Conservation (phyloP, 2,329 filamentous ascomycete species). For the Aspergillus sp. region DNA sequence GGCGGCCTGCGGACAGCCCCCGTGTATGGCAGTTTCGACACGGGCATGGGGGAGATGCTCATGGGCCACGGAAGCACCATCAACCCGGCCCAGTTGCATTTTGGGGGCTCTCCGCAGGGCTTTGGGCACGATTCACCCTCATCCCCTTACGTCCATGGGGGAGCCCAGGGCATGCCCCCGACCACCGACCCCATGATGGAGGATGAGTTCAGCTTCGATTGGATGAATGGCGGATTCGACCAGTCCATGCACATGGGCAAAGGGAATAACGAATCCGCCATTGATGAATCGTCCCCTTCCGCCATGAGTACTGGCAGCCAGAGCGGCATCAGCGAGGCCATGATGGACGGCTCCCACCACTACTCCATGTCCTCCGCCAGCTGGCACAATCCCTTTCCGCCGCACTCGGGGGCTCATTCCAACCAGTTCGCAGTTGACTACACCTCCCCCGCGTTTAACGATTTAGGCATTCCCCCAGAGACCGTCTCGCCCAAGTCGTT, state of each 20-base stretch:
- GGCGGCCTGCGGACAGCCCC: constrained; percentile 78
- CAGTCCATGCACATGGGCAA: constrained; percentile 70
- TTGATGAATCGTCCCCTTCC: constrained; percentile 92
- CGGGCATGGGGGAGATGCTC: constrained; percentile 68
- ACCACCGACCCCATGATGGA: constrained; percentile 57
- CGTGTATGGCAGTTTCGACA: constrained; percentile 66
- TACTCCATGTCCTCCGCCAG: constrained; percentile 54
- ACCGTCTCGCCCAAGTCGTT: constrained; percentile 77
- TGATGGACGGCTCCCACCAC: constrained; percentile 75
- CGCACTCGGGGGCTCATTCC: constrained; percentile 63
- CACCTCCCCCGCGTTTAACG: constrained; percentile 71
- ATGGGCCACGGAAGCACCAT: constrained; percentile 65
- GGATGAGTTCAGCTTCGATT: constrained; percentile 77
- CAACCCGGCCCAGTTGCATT: constrained; percentile 72
- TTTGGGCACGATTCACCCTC: constrained; percentile 41
- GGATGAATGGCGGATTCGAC: constrained; percentile 74
- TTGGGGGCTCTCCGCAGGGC: constrained; percentile 70
- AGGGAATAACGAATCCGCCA: constrained; percentile 67
- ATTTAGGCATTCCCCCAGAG: constrained; percentile 67
- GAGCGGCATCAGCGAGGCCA: constrained; percentile 73
- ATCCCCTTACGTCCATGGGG: constrained; percentile 41
- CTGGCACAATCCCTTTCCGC: constrained; percentile 70
- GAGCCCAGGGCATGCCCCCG: constrained; percentile 53
- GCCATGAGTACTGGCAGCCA: constrained; percentile 94
- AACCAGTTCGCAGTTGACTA: constrained; percentile 75